Percentiles rank a stretch among this genome's conserved stretches.
Conservation (phyloP, 164 flowering plant genomes). For the Buxus sempervirens region DNA sequence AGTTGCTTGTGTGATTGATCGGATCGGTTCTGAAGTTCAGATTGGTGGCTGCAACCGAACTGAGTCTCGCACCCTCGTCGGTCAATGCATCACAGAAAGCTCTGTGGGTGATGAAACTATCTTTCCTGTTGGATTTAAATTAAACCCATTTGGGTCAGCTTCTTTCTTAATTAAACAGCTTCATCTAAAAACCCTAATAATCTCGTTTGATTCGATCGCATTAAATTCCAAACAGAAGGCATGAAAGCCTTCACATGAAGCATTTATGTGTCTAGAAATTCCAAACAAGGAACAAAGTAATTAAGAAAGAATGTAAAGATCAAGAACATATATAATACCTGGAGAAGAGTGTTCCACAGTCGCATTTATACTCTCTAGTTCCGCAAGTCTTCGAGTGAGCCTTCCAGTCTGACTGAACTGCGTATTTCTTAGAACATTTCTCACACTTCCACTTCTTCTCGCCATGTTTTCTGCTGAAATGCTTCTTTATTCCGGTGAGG, state of each 20-base stretch:
- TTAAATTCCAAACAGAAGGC: slow-evolving; percentile 15
- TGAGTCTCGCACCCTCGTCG: slow-evolving; percentile 48
- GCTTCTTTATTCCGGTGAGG: slow-evolving; percentile 78
- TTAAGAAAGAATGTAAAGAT: no score
- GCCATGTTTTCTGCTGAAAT: slow-evolving; percentile 72
- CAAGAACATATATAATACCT: slow-evolving; percentile 41
- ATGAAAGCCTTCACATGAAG: slow-evolving; percentile 9
- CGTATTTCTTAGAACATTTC: slow-evolving; percentile 74
- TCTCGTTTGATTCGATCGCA: background rate
- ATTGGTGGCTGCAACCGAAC: slow-evolving; percentile 20
- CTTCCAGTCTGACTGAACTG: slow-evolving; percentile 85
- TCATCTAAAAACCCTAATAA: background rate
- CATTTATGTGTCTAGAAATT: slow-evolving; percentile 20
- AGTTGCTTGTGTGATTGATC: background rate
- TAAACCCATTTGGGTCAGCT: background rate
- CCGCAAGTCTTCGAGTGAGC: slow-evolving; percentile 78
- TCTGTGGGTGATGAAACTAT: slow-evolving; percentile 75
- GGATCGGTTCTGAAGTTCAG: slow-evolving; percentile 21
- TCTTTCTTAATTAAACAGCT: no score
- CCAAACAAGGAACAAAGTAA: no score
- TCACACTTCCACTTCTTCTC: slow-evolving; percentile 88
- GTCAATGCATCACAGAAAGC: slow-evolving; percentile 70
- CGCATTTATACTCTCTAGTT: slow-evolving; percentile 70
- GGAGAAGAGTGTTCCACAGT: slow-evolving; percentile 79
- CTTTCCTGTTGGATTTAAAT: slow-evolving; percentile 47